phyloP scores from a whole-genome alignment of 2,329 filamentous ascomycete species.

The Hymenotorrendiella dingleyae region DNA sequence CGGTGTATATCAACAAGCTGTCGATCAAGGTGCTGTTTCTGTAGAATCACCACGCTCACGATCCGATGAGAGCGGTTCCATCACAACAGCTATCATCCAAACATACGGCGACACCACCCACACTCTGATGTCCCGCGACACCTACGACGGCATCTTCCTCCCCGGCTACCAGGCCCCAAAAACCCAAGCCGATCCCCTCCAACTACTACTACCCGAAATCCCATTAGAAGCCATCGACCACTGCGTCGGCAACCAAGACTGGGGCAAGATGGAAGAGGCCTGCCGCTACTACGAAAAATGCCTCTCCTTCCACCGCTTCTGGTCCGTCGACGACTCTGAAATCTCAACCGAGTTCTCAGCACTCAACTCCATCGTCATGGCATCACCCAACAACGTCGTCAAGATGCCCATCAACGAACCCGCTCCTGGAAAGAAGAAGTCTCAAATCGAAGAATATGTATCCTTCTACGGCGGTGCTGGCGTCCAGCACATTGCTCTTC shows the following conservation, averaged over 20 bases:
- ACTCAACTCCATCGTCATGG: constrained; percentile 85
- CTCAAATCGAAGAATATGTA: constrained; percentile 91
- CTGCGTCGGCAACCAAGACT: constrained; percentile 95
- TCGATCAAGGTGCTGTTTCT: constrained; percentile 56
- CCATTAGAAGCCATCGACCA: constrained; percentile 78
- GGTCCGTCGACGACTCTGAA: constrained; percentile 89
- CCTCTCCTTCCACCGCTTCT: constrained; percentile 93
- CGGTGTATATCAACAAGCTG: constrained; percentile 69
- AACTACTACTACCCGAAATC: constrained; percentile 52
- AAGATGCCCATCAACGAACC: constrained; percentile 99
- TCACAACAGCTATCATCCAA: constrained; percentile 72
- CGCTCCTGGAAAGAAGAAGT: constrained; percentile 80
- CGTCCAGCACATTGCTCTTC: constrained; percentile 88
- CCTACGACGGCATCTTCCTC: constrained; percentile 72
- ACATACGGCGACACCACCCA: constrained; percentile 96
- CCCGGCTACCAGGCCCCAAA: constrained; percentile 64
- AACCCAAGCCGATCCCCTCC: constrained; percentile 31
- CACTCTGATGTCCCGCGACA: constrained; percentile 70
- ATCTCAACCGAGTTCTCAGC: constrained; percentile 92
- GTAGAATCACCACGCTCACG: constrained; percentile 53
- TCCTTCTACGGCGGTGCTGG: constrained; percentile 85
- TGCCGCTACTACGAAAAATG: constrained; percentile 75
- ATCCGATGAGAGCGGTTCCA: constrained; percentile 56
- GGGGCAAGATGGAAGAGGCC: constrained; percentile 73
- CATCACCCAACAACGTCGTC: constrained; percentile 74